Evolutionary conservation across 306 rosid species (phyloP).

Genomic region (Prunus padus): DNA sequence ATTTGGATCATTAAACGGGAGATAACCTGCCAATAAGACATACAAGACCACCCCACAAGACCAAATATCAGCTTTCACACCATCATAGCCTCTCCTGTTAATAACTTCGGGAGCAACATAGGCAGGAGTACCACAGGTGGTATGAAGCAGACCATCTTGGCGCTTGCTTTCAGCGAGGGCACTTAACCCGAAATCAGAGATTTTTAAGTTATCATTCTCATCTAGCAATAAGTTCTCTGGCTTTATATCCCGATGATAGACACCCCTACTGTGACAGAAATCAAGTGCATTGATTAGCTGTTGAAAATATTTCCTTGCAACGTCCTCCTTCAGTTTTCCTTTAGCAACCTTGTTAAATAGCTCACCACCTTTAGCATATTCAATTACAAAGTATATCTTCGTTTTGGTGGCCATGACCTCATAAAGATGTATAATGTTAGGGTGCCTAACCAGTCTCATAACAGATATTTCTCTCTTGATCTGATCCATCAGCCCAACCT

Average conservation of each 20-base stretch:
- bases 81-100: constrained; percentile 78
- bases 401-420: constrained; percentile 92
- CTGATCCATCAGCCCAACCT: constrained; percentile 56
- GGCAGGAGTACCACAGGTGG: constrained; percentile 94
- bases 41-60: constrained; percentile 87
- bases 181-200: constrained; percentile 91
- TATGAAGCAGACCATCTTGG: constrained; percentile 70
- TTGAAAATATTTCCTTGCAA: constrained; percentile 65
- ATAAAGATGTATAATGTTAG: constrained; percentile 64
- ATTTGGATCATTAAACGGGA: constrained; percentile 81
- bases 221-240: constrained; percentile 87
- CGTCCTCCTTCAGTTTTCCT: constrained; percentile 74
- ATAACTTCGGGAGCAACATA: constrained; percentile 95
- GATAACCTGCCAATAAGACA: constrained; percentile 85
- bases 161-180: constrained; percentile 60
- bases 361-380: constrained; percentile 91
- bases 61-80: constrained; percentile 91
- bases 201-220: constrained; percentile 72
- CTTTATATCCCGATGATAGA: constrained; percentile 87
- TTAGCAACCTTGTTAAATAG: constrained; percentile 74
- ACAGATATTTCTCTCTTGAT: constrained; percentile 70
- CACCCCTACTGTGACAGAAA: constrained; percentile 87
- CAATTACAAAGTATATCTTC: constrained; percentile 82
- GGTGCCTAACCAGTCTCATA: constrained; percentile 79
- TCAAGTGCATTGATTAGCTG: constrained; percentile 81